These are phyloP conservation scores for Penicillium pancosmium DNA, from an alignment of 495 filamentous ascomycete species.

Conservation along the genomic window DNA sequence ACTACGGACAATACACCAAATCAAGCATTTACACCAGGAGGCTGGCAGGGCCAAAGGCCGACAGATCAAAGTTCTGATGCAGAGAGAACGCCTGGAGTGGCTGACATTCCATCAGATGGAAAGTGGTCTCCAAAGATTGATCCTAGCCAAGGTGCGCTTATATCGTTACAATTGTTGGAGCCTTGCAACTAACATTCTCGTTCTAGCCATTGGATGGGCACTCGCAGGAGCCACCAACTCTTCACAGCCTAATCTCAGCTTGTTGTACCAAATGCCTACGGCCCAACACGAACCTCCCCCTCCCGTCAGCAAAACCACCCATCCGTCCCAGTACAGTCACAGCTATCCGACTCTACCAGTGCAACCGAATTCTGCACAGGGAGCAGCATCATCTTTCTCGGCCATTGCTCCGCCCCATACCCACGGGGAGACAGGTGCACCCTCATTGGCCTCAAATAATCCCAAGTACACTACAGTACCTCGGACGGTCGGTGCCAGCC, in stretches of 20 bases:
- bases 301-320: constrained; percentile 22
- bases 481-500: constrained; percentile 17
- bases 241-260: constrained; percentile 74
- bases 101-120: constrained; percentile 32
- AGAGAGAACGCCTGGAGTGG: constrained; percentile 30
- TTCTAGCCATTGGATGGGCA: constrained; percentile 71
- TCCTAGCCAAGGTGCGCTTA: constrained; percentile 54
- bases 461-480: constrained; percentile 27
- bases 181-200: constrained; percentile 23
- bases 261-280: constrained; percentile 64
- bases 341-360: constrained; percentile 32
- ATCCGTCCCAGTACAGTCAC: constrained; percentile 41
- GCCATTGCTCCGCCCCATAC: constrained; percentile 19
- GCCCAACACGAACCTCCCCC: constrained; percentile 22
- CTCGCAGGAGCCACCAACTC: constrained; percentile 82
- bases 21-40: constrained; percentile 43
- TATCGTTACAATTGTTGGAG: constrained; percentile 30
- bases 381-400: constrained; percentile 26
- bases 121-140: constrained; percentile 49
- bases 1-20: constrained; percentile 44
- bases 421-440: constrained; percentile 18
- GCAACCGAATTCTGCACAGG: constrained; percentile 24
- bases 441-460: constrained; percentile 21
- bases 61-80: constrained; percentile 25
- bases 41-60: constrained; percentile 44